Conservation (phyloP, 225 moss, liverwort and hornwort genomes). For the Pleurozium schreberi region DNA sequence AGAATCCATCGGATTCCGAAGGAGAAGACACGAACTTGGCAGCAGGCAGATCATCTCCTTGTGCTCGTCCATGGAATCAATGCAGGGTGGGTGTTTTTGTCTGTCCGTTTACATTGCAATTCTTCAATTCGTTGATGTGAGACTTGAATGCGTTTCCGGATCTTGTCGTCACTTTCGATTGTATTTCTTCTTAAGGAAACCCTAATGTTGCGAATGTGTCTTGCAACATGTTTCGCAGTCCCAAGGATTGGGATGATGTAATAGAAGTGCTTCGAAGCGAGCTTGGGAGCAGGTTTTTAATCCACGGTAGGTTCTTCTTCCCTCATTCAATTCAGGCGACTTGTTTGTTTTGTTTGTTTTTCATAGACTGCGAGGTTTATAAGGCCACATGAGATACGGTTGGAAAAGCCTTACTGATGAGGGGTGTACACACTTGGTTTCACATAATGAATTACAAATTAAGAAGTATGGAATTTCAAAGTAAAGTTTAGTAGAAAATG, state of each 20-base stretch:
- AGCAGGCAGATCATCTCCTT: slow-evolving; percentile 27
- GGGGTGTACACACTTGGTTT: background rate
- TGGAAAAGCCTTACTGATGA: background rate
- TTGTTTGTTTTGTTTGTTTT: background rate
- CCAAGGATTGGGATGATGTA: slow-evolving; percentile 82
- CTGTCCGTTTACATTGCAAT: background rate
- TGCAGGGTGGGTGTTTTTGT: slow-evolving; percentile 25
- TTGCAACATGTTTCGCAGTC: slow-evolving; percentile 21
- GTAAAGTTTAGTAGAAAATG: background rate
- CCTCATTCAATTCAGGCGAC: background rate
- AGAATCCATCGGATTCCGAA: background rate
- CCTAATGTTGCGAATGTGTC: background rate
- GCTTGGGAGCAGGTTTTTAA: slow-evolving; percentile 57
- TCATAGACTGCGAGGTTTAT: background rate
- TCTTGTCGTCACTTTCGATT: background rate
- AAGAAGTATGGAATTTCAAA: background rate
- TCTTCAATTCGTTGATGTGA: background rate
- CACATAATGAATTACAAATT: background rate
- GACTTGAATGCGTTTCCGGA: background rate
- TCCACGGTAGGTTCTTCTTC: slow-evolving; percentile 45
- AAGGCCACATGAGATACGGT: background rate
- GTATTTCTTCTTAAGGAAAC: background rate
- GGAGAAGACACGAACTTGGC: background rate
- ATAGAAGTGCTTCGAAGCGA: slow-evolving; percentile 54
- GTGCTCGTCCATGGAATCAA: slow-evolving; percentile 47